Evolutionary conservation across 1,284 basidiomycete species (phyloP).

Genomic region (Amylostereum areolatum): DNA sequence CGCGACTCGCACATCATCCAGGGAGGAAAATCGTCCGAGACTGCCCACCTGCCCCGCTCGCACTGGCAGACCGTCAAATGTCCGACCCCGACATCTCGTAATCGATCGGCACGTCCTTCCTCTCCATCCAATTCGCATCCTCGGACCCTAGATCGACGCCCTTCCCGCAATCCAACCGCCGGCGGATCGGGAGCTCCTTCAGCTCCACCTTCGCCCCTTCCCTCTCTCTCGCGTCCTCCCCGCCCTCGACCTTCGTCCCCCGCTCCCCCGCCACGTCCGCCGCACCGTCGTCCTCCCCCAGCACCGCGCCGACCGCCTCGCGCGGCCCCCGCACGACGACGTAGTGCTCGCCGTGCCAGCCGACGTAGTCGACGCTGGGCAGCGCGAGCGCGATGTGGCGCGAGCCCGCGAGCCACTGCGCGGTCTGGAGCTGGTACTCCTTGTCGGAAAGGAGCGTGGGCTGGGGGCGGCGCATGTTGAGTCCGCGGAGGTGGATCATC

Average conservation of each 20-base stretch:
- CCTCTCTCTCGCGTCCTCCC: too few species aligned
- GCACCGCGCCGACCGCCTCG: too few species aligned
- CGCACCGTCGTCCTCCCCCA: too few species aligned
- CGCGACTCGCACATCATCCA: too few species aligned
- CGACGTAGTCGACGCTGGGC: constrained; percentile 54
- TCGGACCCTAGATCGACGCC: constrained; percentile 60
- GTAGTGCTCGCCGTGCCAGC: constrained; percentile 66
- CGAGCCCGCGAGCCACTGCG: constrained; percentile 46
- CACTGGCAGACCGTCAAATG: constrained; percentile 14
- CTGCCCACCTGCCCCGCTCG: too few species aligned
- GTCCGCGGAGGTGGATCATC: constrained; percentile 52
- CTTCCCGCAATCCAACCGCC: constrained; percentile 57
- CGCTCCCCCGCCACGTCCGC: too few species aligned
- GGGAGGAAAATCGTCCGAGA: too few species aligned
- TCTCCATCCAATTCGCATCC: constrained; percentile 61
- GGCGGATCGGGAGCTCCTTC: constrained; percentile 54
- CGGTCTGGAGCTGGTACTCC: constrained; percentile 50
- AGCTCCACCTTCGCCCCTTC: constrained; percentile 37
- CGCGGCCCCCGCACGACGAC: constrained; percentile 40
- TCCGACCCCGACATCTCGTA: constrained; percentile 54
- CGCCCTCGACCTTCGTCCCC: background rate
- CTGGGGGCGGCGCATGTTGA: constrained; percentile 42
- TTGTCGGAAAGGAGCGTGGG: constrained; percentile 54
- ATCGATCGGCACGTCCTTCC: constrained; percentile 66
- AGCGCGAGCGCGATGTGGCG: constrained; percentile 41